Percentiles rank a stretch among this genome's conserved stretches.
phyloP scores from a whole-genome alignment of 1,284 basidiomycete species.

The Rhodotorula glutinis region DNA sequence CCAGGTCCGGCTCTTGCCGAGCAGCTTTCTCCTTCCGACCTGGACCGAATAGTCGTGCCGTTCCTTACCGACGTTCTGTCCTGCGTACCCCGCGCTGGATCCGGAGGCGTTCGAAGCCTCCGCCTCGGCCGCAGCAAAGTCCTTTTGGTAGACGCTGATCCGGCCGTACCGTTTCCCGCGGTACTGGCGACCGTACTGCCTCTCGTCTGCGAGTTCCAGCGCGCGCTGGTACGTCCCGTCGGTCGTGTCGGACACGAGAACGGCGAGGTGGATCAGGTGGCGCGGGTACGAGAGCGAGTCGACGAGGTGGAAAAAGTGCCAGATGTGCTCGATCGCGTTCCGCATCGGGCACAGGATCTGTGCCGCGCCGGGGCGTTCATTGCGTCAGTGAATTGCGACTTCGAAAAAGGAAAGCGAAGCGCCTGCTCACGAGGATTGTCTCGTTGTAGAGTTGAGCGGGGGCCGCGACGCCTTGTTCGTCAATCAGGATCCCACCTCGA shows the following conservation, averaged over 20 bases:
- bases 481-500: neutral
- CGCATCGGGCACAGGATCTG: slow-evolving; percentile 36
- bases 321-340: slow-evolving; percentile 36
- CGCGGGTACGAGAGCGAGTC: slow-evolving; percentile 26
- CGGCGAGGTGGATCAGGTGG: slow-evolving; percentile 26
- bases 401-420: too few relatives aligned
- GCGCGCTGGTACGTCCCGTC: slow-evolving; percentile 31
- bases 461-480: neutral
- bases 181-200: slow-evolving; percentile 16
- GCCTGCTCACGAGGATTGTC: slow-evolving; percentile 11
- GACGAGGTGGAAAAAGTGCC: slow-evolving; percentile 36
- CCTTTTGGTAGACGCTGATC: slow-evolving; percentile 21
- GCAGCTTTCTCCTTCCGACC: slow-evolving; percentile 13
- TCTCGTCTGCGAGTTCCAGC: slow-evolving; percentile 32
- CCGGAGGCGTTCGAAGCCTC: neutral
- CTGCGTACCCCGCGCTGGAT: slow-evolving; percentile 1
- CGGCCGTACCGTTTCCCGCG: slow-evolving; percentile 3
- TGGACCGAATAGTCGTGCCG: slow-evolving; percentile 21
- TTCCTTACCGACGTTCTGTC: slow-evolving; percentile 10
- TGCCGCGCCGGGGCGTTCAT: neutral
- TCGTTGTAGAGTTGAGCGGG: slow-evolving; percentile 1
- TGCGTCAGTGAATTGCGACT: too few relatives aligned
- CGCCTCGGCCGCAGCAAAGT: slow-evolving; percentile 11
- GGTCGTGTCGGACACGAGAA: slow-evolving; percentile 32
- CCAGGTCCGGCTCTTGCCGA: slow-evolving; percentile 30